Evolutionary conservation across 371 early-diverging fungal species (phyloP), one percentile per base, ranked within the genome.

Genomic region (Capillidium rhysosporum): DNA sequence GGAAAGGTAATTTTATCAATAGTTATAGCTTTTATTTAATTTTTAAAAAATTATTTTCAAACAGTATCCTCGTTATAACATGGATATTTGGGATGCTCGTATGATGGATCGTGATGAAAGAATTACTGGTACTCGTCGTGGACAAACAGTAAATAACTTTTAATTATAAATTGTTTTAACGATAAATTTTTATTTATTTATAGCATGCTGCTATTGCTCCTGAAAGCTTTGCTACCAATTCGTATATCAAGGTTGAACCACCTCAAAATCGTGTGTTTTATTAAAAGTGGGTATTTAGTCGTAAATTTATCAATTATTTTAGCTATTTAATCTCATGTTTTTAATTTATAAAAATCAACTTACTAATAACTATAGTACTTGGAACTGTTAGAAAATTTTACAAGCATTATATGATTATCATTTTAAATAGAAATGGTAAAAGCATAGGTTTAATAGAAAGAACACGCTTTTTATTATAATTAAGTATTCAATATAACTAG

Each of bases 31-130:
- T 14, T 53, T 16, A 25, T 40, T n/a, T 52, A 18, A 21, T 2
- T 40, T 38, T 49, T n/a, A 4, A 49, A 25, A 21, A 16, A 3
- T 39, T 25, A 24, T 12, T 25, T 34, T 10, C 2, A 34, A 24
- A 9, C 61, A 68, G 66, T 64, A 64, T 26, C 61, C 66, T 52
- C 59, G 69, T 55, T 64, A 58, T 56, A 56, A 57, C 41, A 29
- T 63, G 52, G 69, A 69, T 54, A 61, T 56, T 28, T 69, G 69
- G 69, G 67, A 66, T 49, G 60, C 59, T 51, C 40, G 56, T 28
- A 69, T 69, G 69, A 60, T 63, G 63, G 66, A 66, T 39, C 65
- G 69, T 41, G 69, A 69, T 51, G 54, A 46, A 29, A 58, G 69
- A 25, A 55, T 69, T 34, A 69, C 67, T 16, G 69, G 69, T 41